Evolutionary conservation across 169 alveolate species (phyloP).

Genomic region (Plasmodium fragile): DNA sequence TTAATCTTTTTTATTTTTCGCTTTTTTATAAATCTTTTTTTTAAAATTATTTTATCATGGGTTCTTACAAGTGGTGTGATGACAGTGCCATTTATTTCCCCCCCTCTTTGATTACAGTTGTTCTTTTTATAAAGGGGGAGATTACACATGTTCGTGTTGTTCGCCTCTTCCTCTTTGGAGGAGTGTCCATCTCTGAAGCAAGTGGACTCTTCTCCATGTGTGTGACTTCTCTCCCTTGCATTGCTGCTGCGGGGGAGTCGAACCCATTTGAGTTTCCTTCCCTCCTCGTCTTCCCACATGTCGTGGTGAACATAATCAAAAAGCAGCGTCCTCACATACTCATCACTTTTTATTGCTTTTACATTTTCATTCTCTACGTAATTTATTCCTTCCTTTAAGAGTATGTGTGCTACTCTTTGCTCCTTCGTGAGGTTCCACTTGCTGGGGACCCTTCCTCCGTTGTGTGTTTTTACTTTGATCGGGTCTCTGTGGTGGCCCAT

Average conservation of each 20-base stretch:
- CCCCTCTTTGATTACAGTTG: neutral
- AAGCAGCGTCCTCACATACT: constrained; percentile 20
- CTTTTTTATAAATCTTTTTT: neutral
- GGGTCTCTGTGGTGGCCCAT: neutral
- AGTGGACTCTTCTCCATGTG: neutral
- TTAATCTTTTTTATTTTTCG: neutral
- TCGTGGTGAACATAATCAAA: neutral
- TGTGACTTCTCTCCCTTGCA: neutral
- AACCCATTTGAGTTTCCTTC: neutral
- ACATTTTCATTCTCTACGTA: constrained; percentile 50
- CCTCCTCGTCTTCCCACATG: neutral
- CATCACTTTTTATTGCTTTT: constrained; percentile 34
- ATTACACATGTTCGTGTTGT: neutral
- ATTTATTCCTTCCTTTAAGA: constrained; percentile 51
- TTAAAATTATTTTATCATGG: neutral
- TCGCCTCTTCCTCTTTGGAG: neutral
- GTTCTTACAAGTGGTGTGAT: neutral
- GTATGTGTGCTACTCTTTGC: constrained; percentile 12
- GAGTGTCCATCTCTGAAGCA: neutral
- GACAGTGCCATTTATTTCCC: neutral
- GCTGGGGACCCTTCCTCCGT: neutral
- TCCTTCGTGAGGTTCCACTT: neutral
- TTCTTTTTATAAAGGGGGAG: neutral
- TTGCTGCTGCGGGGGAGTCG: neutral
- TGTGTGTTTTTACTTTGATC: neutral